A percentile compares a stretch with the other conserved stretches of the same genome.
Evolutionary conservation across 2,329 filamentous ascomycete species (phyloP).

Genomic region (Pseudopithomyces maydicus): DNA sequence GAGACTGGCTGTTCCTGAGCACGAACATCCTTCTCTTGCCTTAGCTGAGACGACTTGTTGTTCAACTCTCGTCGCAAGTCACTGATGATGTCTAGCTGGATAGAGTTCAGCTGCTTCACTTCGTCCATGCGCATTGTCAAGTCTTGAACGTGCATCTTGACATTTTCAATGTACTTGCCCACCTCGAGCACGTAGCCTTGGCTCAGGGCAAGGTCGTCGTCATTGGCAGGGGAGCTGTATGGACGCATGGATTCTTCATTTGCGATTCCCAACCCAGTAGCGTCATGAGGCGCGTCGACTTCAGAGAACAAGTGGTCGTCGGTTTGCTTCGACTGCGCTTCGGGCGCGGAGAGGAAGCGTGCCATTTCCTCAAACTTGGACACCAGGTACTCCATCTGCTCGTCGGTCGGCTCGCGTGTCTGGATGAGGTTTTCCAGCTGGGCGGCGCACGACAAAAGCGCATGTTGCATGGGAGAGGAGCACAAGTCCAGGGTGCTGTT

Average conservation of each 20-base stretch:
- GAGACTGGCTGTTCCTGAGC: not conserved
- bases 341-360: slow-evolving; percentile 32
- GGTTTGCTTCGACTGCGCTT: slow-evolving; percentile 23
- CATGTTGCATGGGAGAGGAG: slow-evolving; percentile 35
- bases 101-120: slow-evolving; percentile 37
- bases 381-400: slow-evolving; percentile 42
- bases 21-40: slow-evolving; percentile 2
- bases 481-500: slow-evolving; percentile 23
- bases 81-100: slow-evolving; percentile 38
- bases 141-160: slow-evolving; percentile 31
- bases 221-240: slow-evolving; percentile 1
- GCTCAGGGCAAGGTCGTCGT: slow-evolving; percentile 8
- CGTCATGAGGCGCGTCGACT: slow-evolving; percentile 5
- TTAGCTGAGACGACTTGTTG: not conserved
- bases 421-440: slow-evolving; percentile 39
- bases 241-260: slow-evolving; percentile 2
- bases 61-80: slow-evolving; percentile 32
- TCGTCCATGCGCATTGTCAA: slow-evolving; percentile 39
- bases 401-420: slow-evolving; percentile 34
- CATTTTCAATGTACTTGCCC: slow-evolving; percentile 31
- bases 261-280: slow-evolving; percentile 6
- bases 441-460: slow-evolving; percentile 37
- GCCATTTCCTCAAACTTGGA: slow-evolving; percentile 40
- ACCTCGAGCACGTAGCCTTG: slow-evolving; percentile 33
- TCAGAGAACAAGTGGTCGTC: slow-evolving; percentile 28